Evolutionary conservation across 805 yeast genomes (phyloP).

Genomic region (Wickerhamomyces chambardii): DNA sequence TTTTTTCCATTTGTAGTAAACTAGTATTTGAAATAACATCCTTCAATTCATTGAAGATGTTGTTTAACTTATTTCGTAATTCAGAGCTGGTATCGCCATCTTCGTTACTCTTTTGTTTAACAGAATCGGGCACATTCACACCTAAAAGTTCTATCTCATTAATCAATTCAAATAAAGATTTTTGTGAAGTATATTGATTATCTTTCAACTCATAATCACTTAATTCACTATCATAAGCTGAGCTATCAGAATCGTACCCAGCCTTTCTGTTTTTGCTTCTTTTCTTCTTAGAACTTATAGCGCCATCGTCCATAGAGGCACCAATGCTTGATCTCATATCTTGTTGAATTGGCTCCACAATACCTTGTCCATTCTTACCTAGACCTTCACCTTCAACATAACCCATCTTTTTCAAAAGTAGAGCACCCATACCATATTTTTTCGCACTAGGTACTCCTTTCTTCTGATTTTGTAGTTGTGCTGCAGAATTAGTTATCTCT

Average conservation of each 20-base stretch:
- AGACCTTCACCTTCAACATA: conserved; percentile 77
- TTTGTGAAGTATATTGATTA: conserved; percentile 8
- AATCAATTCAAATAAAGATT: conserved; percentile 15
- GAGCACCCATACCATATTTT: conserved; percentile 80
- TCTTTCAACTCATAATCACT: conserved; percentile 8
- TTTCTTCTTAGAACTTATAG: conserved; percentile 4
- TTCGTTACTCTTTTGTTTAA: conserved; percentile 12
- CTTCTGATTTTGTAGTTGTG: background rate
- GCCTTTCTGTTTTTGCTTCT: conserved; percentile 7
- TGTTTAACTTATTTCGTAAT: conserved; percentile 20
- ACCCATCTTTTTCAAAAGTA: conserved; percentile 76
- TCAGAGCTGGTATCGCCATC: conserved; percentile 19
- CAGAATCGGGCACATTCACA: conserved; percentile 8
- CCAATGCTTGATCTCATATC: conserved; percentile 55
- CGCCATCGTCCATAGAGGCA: conserved; percentile 29
- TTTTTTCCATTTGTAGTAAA: background rate
- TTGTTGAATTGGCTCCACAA: conserved; percentile 71
- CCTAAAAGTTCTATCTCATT: conserved; percentile 13
- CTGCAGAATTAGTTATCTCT: background rate
- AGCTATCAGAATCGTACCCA: background rate
- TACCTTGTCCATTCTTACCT: conserved; percentile 70
- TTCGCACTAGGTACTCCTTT: conserved; percentile 11
- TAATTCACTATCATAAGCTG: too few species aligned
- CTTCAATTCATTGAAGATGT: conserved; percentile 6
- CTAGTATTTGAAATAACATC: conserved; percentile 4